Conservation (phyloP, 1,284 basidiomycete genomes). For the Laetiporus sulphureus region DNA sequence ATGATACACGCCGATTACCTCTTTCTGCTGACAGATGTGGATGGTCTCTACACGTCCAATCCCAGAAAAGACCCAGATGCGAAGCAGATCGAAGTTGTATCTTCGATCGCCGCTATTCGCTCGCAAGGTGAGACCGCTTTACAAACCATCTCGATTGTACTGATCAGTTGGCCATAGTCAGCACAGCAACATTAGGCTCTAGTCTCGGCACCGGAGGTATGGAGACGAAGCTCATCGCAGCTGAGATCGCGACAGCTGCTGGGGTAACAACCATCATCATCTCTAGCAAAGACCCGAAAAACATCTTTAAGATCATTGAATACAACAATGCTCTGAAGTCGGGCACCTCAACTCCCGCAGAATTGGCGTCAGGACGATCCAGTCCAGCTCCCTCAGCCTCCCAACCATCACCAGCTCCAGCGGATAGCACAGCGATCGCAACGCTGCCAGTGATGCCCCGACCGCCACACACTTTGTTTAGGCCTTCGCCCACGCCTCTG, state of each 20-base stretch:
- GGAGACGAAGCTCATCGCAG: constrained; percentile 98
- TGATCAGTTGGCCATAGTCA: constrained; percentile 72
- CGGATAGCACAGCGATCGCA: constrained; percentile 5
- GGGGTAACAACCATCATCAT: constrained; percentile 94
- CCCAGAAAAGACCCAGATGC: constrained; percentile 87
- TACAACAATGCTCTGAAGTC: constrained; percentile 48
- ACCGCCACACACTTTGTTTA: constrained; percentile 87
- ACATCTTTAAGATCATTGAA: constrained; percentile 80
- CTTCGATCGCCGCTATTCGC: constrained; percentile 79
- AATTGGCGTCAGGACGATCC: constrained; percentile 28
- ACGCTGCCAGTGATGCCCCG: constrained; percentile 26
- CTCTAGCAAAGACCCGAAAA: constrained; percentile 74
- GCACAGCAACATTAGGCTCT: constrained; percentile 87
- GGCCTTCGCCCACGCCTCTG: constrained; percentile 67
- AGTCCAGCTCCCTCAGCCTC: constrained; percentile 27
- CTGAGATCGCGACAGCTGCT: constrained; percentile 93
- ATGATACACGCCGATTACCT: constrained; percentile 98
- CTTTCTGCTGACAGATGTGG: constrained; percentile 95
- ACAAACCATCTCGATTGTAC: too few relatives aligned
- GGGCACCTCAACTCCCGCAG: constrained; percentile 23
- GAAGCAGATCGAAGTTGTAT: constrained; percentile 75
- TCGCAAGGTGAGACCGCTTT: constrained; percentile 74
- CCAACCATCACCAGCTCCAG: constrained; percentile 10
- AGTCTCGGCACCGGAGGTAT: constrained; percentile 96
- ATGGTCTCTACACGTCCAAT: constrained; percentile 94